Evolutionary conservation across 352 stramenopile species (phyloP), one percentile per base, ranked within the genome.

Genomic region (Plasmopara muralis): DNA sequence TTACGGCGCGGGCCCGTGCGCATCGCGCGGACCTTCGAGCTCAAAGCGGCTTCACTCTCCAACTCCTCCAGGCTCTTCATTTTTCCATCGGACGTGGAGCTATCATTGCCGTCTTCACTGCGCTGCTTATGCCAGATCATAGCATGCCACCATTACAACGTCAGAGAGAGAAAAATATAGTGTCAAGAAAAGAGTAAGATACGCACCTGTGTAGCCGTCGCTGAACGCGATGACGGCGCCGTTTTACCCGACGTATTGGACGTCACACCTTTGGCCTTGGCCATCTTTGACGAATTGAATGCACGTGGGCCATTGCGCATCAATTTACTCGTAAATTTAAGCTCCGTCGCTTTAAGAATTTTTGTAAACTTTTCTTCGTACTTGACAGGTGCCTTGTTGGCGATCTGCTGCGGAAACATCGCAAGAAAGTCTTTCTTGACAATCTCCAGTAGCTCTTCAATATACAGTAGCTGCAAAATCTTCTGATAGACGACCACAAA

Each of bases 401-500:
- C 65, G 48, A 94, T 91, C 67, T 89, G 73, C 30, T 84, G 71
- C 9, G 73, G 78, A 60, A 93, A 94, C 28, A 72, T 56, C 29
- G 65, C 59, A 20, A 90, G 68, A 54, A 93, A 90, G 43, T 92
- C 83, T 62, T 79, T 83, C 56, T 90, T 89, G 38, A 97, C 86
- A 31, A 74, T 75, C 48, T 95, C 83, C 18, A 96, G 79, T 42
- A 97, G 69, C 53, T 97, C 88, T 28, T 96, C 88, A 29, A 95
- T 81, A 67, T 96, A 97, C 40, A 93, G 68, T 48, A 96, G 69
- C 60, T 95, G 83, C 47, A 96, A 57, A 44, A 94, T 91, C 59
- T 91, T 95, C 63, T 97, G 86, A 57, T 95, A 96, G 5, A 96
- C 86, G 42, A 94, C 84, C 37, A 96, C 89, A 48, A 96, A 95